Base-by-base conservation (phyloP, 768 basidiomycete genomes). In the Pulveroboletus frians region DNA sequence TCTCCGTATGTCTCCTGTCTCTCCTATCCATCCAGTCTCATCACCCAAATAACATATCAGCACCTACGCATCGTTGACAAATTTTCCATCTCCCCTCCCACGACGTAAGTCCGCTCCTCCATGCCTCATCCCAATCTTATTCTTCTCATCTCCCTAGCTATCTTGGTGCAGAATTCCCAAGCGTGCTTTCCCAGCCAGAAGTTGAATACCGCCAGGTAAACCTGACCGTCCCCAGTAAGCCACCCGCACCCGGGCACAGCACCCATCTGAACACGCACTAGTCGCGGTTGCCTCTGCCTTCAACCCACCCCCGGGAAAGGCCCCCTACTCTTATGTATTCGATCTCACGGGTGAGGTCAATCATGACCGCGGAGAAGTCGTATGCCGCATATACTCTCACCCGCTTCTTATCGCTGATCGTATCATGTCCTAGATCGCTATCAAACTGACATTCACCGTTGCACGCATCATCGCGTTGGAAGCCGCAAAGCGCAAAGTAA, bases 151-250 rank as follows among this genome's bases (percentile, higher is more conserved):
- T 31, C 43, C 40, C 9, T 55, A 92, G 89, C 29, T 92, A 91
- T 65, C 76, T 92, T 56, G 88, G 89, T 11, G 71, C 80, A 14
- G 80, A 85, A 55, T 92, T 93, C 60, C 78, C 83, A 37, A 71
- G 82, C 49, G 69, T 87, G 26, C 73, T 92, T n/a, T 67, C 75
- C 46, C 82, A 81, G 47, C 76, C 83, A 9, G 69, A 78, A 48
- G 84, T 92, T 17, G 85, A 91, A 66, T 93, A 93, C 60, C 78
- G 76, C 41, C 91, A 93, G 63, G 83, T 78, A 26, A 93, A 93
- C 64, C 69, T 93, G 48, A 89, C 85, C 27, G 76, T 88, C 43
- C 68, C 83, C 27, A 62, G 89, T 89, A 61, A 50, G 84, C 69
- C 29, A 13, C 43, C 42, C 5, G 1, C 20, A 18, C 42, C 39